phyloP scores from a whole-genome alignment of 176 grass and related monocot genomes.

The Eleusine coracana region DNA sequence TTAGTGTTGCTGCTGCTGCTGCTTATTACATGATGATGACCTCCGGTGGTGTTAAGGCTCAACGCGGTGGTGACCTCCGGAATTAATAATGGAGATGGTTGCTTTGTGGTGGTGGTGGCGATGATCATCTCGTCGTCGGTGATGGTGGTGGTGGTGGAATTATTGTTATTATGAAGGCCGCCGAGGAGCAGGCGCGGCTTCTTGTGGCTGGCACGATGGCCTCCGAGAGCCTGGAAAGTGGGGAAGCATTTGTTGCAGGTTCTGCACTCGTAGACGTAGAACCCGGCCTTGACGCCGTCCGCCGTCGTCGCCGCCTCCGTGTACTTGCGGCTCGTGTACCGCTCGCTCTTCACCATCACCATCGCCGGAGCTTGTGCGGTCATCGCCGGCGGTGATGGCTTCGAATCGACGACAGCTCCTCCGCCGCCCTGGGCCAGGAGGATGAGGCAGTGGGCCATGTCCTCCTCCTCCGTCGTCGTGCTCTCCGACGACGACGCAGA shows the following conservation, averaged over 20 bases:
- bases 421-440: conserved; percentile 63
- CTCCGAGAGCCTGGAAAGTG: conserved; percentile 92
- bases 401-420: conserved; percentile 28
- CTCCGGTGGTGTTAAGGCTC: conserved; percentile 26
- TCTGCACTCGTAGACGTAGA: conserved; percentile 67
- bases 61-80: conserved; percentile 40
- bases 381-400: neutral
- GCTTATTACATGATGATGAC: neutral
- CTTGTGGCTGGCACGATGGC: conserved; percentile 95
- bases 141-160: conserved; percentile 16
- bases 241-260: conserved; percentile 83
- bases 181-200: conserved; percentile 59
- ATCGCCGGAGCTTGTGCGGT: neutral
- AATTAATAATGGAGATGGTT: neutral
- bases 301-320: conserved; percentile 44
- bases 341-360: conserved; percentile 39
- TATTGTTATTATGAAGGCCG: too few species aligned
- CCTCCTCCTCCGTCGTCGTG: conserved; percentile 77
- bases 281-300: conserved; percentile 37
- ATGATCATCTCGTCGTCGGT: neutral
- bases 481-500: conserved; percentile 50
- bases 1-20: neutral
- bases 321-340: conserved; percentile 50
- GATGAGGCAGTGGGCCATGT: conserved; percentile 80
- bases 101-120: neutral